Percentiles rank a stretch among this genome's conserved stretches.
Conservation (phyloP, 495 filamentous ascomycete genomes). For the Penicillium dipodomyicola region DNA sequence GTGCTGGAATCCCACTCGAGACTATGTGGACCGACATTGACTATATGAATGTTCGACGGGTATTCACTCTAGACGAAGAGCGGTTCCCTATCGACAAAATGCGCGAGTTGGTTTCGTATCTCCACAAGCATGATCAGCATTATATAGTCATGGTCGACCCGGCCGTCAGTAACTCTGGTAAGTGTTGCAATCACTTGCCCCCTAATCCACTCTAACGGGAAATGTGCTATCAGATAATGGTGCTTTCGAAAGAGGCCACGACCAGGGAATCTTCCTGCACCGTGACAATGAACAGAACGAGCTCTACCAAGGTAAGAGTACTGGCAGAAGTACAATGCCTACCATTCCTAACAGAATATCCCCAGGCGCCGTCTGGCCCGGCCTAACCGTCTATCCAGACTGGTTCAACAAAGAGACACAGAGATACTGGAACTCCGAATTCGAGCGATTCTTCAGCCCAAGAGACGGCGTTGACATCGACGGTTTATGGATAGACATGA, state of each 20-base stretch:
- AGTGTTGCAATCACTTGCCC: slow-evolving; percentile 11
- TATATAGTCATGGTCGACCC: slow-evolving; percentile 90
- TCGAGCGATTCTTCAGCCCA: slow-evolving; percentile 63
- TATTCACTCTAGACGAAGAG: slow-evolving; percentile 74
- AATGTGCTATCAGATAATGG: slow-evolving; percentile 51
- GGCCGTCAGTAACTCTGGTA: slow-evolving; percentile 54
- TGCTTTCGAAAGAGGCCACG: slow-evolving; percentile 60
- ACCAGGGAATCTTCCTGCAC: slow-evolving; percentile 63
- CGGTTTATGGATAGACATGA: slow-evolving; percentile 87
- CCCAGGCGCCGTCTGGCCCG: slow-evolving; percentile 76
- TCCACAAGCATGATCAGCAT: slow-evolving; percentile 72
- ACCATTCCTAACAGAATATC: slow-evolving; percentile 9
- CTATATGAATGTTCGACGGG: slow-evolving; percentile 66
- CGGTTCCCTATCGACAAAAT: slow-evolving; percentile 67
- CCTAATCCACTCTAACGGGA: neutral
- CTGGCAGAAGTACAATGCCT: neutral
- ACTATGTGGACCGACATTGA: slow-evolving; percentile 90
- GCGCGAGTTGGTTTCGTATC: slow-evolving; percentile 65
- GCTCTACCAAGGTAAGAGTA: slow-evolving; percentile 57
- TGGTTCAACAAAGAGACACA: slow-evolving; percentile 73
- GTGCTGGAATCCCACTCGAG: slow-evolving; percentile 74
- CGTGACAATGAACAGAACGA: slow-evolving; percentile 53
- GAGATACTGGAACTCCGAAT: slow-evolving; percentile 73
- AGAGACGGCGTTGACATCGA: slow-evolving; percentile 75
- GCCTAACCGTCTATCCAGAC: slow-evolving; percentile 76